These are phyloP conservation scores for Tympanopsis confertula DNA, from an alignment of 2,329 filamentous ascomycete genomes.

Conservation along the genomic window DNA sequence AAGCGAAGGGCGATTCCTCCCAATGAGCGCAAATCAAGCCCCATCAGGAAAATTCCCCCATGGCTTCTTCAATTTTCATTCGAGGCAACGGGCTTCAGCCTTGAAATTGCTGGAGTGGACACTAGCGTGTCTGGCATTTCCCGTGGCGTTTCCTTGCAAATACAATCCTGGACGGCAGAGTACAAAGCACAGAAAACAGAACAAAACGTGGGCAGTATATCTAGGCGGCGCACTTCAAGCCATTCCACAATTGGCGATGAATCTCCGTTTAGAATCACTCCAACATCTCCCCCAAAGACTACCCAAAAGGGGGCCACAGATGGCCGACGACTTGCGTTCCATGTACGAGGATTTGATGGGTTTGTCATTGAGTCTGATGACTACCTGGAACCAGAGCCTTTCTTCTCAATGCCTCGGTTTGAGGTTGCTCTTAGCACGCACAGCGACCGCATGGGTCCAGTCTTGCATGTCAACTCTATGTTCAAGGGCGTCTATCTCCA, in stretches of 20 bases:
- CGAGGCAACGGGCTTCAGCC: conserved; percentile 56
- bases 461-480: conserved; percentile 56
- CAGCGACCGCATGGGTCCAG: conserved; percentile 55
- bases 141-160: conserved; percentile 53
- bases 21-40: conserved; percentile 30
- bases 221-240: conserved; percentile 32
- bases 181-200: conserved; percentile 54
- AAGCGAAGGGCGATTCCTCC: conserved; percentile 21
- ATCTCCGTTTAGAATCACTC: conserved; percentile 35
- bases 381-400: conserved; percentile 52
- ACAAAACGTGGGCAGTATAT: conserved; percentile 12
- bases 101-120: conserved; percentile 61
- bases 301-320: conserved; percentile 25
- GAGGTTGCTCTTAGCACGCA: conserved; percentile 57
- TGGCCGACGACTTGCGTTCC: conserved; percentile 52
- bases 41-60: conserved; percentile 48
- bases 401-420: conserved; percentile 54
- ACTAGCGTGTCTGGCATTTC: conserved; percentile 53
- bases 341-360: conserved; percentile 55
- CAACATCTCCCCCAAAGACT: conserved; percentile 27
- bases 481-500: conserved; percentile 54
- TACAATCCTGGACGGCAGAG: conserved; percentile 61
- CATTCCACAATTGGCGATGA: conserved; percentile 38
- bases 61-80: conserved; percentile 60
- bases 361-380: conserved; percentile 60